Evolutionary conservation across 306 rosid genomes (phyloP).

Genomic region (Prinsepia uniflora): DNA sequence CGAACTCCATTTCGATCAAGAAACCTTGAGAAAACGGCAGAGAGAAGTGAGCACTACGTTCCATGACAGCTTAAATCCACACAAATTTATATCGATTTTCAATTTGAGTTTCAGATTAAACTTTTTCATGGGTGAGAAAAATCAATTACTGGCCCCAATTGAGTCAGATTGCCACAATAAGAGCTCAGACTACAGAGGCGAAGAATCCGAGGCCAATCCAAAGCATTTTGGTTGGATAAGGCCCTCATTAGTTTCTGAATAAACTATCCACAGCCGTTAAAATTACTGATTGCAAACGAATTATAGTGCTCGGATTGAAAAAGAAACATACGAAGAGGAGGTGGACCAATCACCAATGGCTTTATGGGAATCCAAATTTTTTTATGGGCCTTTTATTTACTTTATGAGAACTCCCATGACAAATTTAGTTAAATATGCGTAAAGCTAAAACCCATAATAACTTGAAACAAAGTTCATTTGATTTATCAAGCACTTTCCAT

Average conservation of each 20-base stretch:
- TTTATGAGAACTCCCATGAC: conserved; percentile 12
- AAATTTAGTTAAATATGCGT: conserved; percentile 4
- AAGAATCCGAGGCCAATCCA: conserved; percentile 28
- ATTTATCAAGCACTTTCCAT: conserved; percentile 28
- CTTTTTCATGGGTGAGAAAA: conserved; percentile 21
- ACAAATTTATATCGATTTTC: conserved; percentile 31
- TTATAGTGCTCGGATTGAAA: no score
- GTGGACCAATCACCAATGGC: conserved; percentile 30
- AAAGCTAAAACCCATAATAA: conserved; percentile 12
- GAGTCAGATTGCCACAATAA: conserved; percentile 43
- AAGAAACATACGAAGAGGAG: background rate
- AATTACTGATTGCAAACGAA: no score
- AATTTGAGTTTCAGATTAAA: conserved; percentile 27
- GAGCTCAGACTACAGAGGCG: conserved; percentile 23
- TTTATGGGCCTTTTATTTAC: conserved; percentile 21
- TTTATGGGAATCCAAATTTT: conserved; percentile 19
- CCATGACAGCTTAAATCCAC: conserved; percentile 27
- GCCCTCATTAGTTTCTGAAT: conserved; percentile 36
- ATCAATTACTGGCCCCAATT: conserved; percentile 22
- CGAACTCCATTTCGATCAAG: conserved; percentile 62
- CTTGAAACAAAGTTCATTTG: conserved; percentile 22
- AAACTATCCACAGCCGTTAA: conserved; percentile 37
- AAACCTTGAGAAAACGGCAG: conserved; percentile 13
- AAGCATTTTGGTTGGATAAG: conserved; percentile 26
- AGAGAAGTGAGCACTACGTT: conserved; percentile 21